Conservation (phyloP, 805 yeast species). For the Starmerella geochares region DNA sequence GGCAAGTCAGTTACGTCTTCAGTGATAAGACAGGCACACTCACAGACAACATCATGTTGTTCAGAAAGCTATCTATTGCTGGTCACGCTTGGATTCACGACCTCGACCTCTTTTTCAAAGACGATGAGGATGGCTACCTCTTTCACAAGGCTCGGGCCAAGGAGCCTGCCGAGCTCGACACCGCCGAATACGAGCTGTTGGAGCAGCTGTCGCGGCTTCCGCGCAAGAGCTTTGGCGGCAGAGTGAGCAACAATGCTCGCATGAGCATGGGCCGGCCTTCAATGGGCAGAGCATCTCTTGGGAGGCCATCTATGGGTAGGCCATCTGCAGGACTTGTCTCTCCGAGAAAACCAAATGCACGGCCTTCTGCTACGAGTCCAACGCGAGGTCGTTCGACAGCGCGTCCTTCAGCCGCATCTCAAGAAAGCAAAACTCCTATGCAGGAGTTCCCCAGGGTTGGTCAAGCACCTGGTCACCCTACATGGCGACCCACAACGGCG, state of each 20-base stretch:
- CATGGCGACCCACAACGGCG: not conserved
- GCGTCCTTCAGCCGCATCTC: not conserved
- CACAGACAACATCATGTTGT: slow-evolving; percentile 89
- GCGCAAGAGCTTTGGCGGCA: slow-evolving; percentile 23
- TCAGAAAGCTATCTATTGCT: slow-evolving; percentile 74
- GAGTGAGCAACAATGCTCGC: slow-evolving; percentile 17
- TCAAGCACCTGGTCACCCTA: not conserved
- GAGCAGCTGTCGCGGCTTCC: slow-evolving; percentile 25
- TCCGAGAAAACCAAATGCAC: not conserved
- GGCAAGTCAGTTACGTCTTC: slow-evolving; percentile 90
- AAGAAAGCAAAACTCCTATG: not conserved
- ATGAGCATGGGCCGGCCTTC: slow-evolving; percentile 11
- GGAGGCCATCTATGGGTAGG: slow-evolving; percentile 5
- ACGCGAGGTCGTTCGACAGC: not conserved
- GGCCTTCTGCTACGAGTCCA: not conserved
- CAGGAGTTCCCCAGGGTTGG: not conserved
- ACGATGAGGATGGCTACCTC: slow-evolving; percentile 23
- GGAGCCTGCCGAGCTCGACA: slow-evolving; percentile 13
- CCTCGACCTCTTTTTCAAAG: slow-evolving; percentile 39
- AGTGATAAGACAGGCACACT: slow-evolving; percentile 96
- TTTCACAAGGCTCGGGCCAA: slow-evolving; percentile 23
- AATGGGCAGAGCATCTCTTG: slow-evolving; percentile 11
- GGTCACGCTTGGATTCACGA: slow-evolving; percentile 89
- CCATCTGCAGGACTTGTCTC: slow-evolving; percentile 4
- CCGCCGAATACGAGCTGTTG: slow-evolving; percentile 19